Percentiles rank a stretch among this genome's conserved stretches.
Evolutionary conservation across 768 basidiomycete species (phyloP).

Genomic region (Cystofilobasidium bisporidii): DNA sequence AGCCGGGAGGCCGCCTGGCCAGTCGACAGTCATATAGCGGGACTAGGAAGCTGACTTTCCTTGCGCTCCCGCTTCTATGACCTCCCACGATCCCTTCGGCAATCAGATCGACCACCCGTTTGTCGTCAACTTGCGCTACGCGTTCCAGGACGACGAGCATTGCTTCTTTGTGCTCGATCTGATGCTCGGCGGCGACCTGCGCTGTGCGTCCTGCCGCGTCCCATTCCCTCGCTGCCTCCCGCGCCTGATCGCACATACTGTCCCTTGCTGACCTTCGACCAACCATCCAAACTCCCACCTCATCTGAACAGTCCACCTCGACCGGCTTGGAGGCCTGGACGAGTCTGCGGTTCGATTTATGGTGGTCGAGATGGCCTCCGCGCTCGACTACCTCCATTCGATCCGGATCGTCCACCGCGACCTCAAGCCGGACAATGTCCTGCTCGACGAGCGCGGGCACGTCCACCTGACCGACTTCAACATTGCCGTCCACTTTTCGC

Average conservation of each 20-base stretch:
- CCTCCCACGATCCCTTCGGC: too few species aligned
- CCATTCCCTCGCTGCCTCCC: too few species aligned
- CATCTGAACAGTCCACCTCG: slow-evolving; percentile 36
- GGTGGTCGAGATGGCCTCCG: slow-evolving; percentile 79
- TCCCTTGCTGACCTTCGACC: too few species aligned
- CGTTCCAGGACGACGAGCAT: slow-evolving; percentile 89
- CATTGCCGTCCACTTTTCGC: slow-evolving; percentile 91
- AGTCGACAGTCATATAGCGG: too few species aligned
- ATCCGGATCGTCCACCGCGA: slow-evolving; percentile 94
- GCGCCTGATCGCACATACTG: neutral
- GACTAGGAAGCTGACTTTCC: too few species aligned
- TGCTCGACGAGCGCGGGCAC: slow-evolving; percentile 85
- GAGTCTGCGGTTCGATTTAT: slow-evolving; percentile 51
- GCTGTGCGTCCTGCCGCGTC: slow-evolving; percentile 43
- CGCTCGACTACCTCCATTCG: slow-evolving; percentile 79
- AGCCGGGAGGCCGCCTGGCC: too few species aligned
- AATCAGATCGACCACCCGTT: slow-evolving; percentile 74
- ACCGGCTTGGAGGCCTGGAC: slow-evolving; percentile 33
- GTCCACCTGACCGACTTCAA: slow-evolving; percentile 98
- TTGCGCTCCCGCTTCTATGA: too few species aligned
- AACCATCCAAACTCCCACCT: too few species aligned
- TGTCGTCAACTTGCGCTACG: slow-evolving; percentile 81
- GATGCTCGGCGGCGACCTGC: slow-evolving; percentile 88
- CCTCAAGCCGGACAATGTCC: slow-evolving; percentile 93
- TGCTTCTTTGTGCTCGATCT: slow-evolving; percentile 30